Percentiles rank a stretch among this genome's conserved stretches.
These are phyloP conservation scores for Trichoderma brevicompactum DNA, from an alignment of 2,329 filamentous ascomycete genomes.

Conservation along the genomic window DNA sequence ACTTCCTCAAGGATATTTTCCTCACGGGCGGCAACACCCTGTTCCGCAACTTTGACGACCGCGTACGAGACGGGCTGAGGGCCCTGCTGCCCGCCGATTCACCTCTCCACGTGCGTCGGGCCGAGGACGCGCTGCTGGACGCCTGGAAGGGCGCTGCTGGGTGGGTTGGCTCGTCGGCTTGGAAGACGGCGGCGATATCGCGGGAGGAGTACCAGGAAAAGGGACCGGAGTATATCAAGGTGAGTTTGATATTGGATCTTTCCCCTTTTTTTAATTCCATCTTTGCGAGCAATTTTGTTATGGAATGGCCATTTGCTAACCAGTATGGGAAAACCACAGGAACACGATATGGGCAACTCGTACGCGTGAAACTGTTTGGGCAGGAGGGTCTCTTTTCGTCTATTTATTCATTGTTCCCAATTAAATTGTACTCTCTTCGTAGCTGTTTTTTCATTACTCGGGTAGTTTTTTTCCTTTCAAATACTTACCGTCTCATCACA, in stretches of 20 bases:
- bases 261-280: too few relatives aligned
- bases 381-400: background rate
- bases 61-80: conserved; percentile 72
- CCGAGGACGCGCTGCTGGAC: conserved; percentile 78
- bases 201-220: conserved; percentile 89
- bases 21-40: conserved; percentile 91
- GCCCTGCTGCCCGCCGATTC: conserved; percentile 72
- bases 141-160: conserved; percentile 91
- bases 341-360: conserved; percentile 69
- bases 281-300: background rate
- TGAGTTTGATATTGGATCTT: conserved; percentile 41
- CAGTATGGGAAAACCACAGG: conserved; percentile 46
- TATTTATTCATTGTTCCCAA: background rate
- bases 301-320: background rate
- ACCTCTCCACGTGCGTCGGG: conserved; percentile 71
- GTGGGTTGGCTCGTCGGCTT: conserved; percentile 71
- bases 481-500: background rate
- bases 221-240: conserved; percentile 92
- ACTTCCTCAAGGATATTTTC: conserved; percentile 84
- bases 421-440: background rate
- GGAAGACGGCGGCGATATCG: conserved; percentile 70
- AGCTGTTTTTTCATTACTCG: background rate
- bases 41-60: conserved; percentile 84
- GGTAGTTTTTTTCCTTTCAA: background rate
- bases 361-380: conserved; percentile 46